phyloP scores from a whole-genome alignment of 2,329 filamentous ascomycete genomes.

The Coniochaeta hoffmannii region DNA sequence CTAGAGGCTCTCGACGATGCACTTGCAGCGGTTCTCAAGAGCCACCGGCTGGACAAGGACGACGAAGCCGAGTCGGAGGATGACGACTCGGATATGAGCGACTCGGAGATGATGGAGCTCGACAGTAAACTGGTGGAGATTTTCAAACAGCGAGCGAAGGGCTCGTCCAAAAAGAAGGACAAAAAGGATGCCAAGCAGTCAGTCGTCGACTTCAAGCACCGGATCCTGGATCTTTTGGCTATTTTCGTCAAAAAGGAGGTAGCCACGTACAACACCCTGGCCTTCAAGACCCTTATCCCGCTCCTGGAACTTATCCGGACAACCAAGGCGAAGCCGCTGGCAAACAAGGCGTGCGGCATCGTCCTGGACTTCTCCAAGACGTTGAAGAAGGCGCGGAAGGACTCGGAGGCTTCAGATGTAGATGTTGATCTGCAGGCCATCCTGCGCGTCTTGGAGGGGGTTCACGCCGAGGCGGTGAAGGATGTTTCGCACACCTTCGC shows the following conservation, averaged over 20 bases:
- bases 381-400: slow-evolving; percentile 48
- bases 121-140: slow-evolving; percentile 79
- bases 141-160: slow-evolving; percentile 69
- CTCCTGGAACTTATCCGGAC: slow-evolving; percentile 68
- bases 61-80: slow-evolving; percentile 48
- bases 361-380: slow-evolving; percentile 65
- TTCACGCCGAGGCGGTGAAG: slow-evolving; percentile 62
- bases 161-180: slow-evolving; percentile 67
- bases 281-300: slow-evolving; percentile 65
- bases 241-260: slow-evolving; percentile 79
- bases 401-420: slow-evolving; percentile 32
- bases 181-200: slow-evolving; percentile 82
- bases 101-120: slow-evolving; percentile 89
- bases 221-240: slow-evolving; percentile 78
- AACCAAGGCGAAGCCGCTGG: slow-evolving; percentile 69
- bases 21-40: slow-evolving; percentile 71
- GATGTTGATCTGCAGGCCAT: slow-evolving; percentile 33
- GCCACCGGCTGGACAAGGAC: slow-evolving; percentile 56
- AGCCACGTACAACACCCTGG: slow-evolving; percentile 54
- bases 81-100: slow-evolving; percentile 79
- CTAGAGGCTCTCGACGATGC: slow-evolving; percentile 59
- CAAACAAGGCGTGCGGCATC: slow-evolving; percentile 64
- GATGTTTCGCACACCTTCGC: slow-evolving; percentile 63
- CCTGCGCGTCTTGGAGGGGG: slow-evolving; percentile 51
- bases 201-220: slow-evolving; percentile 91